Conservation (phyloP, 148 eudicot species). For the Polygonum aviculare region DNA sequence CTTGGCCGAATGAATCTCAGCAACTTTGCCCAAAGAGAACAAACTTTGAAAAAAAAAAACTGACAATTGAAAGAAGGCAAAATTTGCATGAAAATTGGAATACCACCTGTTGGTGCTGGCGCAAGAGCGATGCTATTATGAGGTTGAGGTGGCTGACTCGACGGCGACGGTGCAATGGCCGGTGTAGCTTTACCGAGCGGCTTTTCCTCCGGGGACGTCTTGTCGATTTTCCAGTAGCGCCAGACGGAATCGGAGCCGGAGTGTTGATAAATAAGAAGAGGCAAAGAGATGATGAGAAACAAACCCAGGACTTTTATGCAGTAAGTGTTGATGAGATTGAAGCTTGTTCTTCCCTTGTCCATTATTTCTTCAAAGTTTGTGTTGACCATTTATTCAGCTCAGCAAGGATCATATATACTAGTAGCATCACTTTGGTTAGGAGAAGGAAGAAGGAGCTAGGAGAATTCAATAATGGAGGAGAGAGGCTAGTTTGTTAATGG, state of each 20-base stretch:
- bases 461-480: background rate
- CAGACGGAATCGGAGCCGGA: background rate
- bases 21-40: background rate
- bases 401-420: background rate
- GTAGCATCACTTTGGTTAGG: background rate
- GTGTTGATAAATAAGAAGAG: background rate
- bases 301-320: background rate
- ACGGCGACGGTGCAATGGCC: background rate
- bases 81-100: background rate
- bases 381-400: background rate
- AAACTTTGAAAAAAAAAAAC: background rate
- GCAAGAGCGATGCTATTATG: background rate
- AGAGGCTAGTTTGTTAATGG: background rate
- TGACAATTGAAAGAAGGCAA: background rate
- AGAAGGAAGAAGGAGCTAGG: background rate
- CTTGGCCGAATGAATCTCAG: too few relatives aligned
- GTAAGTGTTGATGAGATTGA: background rate
- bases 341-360: background rate
- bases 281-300: conserved; percentile 1
- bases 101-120: background rate
- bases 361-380: background rate
- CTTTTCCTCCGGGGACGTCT: background rate
- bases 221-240: background rate
- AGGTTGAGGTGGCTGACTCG: background rate
- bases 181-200: background rate